phyloP scores from a whole-genome alignment of 768 basidiomycete species.

The Mycena galericulata region DNA sequence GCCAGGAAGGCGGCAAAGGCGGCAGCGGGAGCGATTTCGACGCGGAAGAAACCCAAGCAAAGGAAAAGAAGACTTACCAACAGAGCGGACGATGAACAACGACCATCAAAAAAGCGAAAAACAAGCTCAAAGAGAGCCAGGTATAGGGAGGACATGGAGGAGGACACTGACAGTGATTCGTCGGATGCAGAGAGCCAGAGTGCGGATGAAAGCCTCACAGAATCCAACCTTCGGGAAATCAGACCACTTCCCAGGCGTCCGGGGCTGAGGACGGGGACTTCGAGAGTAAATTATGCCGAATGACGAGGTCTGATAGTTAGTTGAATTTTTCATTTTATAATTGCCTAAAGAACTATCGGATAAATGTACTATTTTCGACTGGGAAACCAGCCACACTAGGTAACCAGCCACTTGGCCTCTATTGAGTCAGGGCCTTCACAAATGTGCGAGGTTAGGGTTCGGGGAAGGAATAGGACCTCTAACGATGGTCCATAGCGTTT shows the following conservation, averaged over 20 bases:
- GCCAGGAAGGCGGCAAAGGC: neutral
- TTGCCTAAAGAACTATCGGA: neutral
- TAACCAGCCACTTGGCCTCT: too few relatives aligned
- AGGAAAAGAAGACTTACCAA: neutral
- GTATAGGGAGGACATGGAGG: neutral
- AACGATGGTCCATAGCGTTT: too few relatives aligned
- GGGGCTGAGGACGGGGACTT: neutral
- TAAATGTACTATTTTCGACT: too few relatives aligned
- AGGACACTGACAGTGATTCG: neutral
- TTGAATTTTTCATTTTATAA: neutral
- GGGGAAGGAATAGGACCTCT: too few relatives aligned
- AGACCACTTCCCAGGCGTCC: neutral
- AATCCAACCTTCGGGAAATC: neutral
- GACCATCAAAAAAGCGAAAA: slow-evolving; percentile 4
- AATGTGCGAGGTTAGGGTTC: too few relatives aligned
- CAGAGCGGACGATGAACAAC: neutral
- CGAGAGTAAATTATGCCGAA: neutral
- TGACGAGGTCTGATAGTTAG: neutral
- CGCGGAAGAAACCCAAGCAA: neutral
- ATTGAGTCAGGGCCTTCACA: too few relatives aligned
- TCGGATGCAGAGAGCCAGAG: neutral
- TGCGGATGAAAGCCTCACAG: neutral
- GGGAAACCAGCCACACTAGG: too few relatives aligned
- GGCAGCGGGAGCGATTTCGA: neutral
- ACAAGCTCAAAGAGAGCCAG: neutral